These are phyloP conservation scores for Sabuloglossum arenarium DNA, from an alignment of 495 filamentous ascomycete species.

Conservation along the genomic window DNA sequence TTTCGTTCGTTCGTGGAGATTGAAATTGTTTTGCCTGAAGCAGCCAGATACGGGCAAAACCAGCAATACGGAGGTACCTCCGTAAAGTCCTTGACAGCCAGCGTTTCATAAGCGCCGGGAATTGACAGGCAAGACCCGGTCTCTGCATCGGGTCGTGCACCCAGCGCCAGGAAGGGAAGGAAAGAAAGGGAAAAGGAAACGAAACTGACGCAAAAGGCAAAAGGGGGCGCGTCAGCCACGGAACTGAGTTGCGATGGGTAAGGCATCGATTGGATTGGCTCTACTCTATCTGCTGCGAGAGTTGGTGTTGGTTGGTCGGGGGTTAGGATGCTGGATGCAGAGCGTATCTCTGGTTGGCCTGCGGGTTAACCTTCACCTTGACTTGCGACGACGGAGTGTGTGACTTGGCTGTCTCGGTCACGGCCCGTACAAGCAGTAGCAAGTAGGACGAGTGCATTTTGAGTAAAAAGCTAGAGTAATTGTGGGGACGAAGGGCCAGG, in stretches of 20 bases:
- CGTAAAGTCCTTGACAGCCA: neutral
- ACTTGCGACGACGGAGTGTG: neutral
- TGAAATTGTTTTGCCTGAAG: too few relatives aligned
- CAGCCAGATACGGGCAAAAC: too few relatives aligned
- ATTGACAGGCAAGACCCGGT: neutral
- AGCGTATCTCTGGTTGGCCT: neutral
- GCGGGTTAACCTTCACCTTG: too few relatives aligned
- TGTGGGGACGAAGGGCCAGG: neutral
- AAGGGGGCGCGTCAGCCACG: neutral
- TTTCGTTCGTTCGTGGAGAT: too few relatives aligned
- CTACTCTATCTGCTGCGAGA: neutral
- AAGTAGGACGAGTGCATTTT: neutral
- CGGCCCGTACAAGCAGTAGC: neutral
- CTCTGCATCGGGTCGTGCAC: neutral
- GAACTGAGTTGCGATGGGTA: neutral
- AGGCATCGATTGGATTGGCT: neutral
- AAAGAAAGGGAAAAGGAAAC: neutral
- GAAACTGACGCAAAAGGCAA: neutral
- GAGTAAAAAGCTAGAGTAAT: neutral
- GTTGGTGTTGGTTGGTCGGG: neutral
- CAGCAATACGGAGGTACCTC: too few relatives aligned
- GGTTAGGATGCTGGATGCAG: neutral
- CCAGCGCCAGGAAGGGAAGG: neutral
- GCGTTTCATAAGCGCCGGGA: conserved; percentile 1
- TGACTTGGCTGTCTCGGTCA: neutral